phyloP scores from a whole-genome alignment of 75 land plant genomes.

The Larix kaempferi region DNA sequence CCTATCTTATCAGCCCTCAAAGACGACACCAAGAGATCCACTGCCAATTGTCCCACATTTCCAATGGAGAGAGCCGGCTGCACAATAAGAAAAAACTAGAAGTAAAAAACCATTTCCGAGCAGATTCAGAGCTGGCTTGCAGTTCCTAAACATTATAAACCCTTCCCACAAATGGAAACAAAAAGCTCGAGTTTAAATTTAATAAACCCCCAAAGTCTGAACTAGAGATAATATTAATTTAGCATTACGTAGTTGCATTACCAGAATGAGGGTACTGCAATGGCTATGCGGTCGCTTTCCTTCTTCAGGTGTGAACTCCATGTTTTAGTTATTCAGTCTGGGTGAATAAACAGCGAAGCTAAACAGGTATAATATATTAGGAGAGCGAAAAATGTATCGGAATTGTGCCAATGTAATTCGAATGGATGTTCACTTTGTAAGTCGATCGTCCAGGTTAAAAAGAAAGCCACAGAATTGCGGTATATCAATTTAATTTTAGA shows the following conservation, averaged over 20 bases:
- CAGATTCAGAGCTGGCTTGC: neutral
- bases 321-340: neutral
- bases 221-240: neutral
- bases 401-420: no score
- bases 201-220: neutral
- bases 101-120: neutral
- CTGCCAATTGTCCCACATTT: constrained; percentile 91
- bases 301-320: constrained; percentile 22
- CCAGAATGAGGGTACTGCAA: constrained; percentile 30
- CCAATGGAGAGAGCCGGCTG: constrained; percentile 98
- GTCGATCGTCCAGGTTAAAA: no score
- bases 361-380: neutral
- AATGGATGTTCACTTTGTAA: no score
- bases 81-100: neutral
- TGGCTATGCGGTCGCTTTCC: constrained; percentile 9
- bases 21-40: constrained; percentile 76
- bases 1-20: constrained; percentile 58
- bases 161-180: neutral
- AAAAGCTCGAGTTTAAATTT: neutral
- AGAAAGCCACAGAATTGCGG: no score
- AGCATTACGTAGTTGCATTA: neutral
- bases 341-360: neutral
- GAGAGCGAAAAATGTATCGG: no score
- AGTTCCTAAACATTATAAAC: neutral
- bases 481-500: no score